Conservation (phyloP, 1,284 basidiomycete genomes). For the Cryptococcus neoformans region DNA sequence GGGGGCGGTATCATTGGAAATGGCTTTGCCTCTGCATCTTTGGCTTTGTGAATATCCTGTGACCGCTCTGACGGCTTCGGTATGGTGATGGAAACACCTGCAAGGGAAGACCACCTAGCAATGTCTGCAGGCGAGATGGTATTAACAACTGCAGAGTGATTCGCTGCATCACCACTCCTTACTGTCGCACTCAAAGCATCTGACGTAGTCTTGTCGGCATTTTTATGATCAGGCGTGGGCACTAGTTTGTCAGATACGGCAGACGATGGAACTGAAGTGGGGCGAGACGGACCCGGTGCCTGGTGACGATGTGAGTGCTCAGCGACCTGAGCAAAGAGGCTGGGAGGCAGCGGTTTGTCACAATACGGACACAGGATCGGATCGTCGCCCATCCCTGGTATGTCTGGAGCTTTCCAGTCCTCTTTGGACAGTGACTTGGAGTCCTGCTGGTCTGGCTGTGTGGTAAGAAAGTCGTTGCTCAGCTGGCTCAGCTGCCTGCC, state of each 20-base stretch:
- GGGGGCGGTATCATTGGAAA: slow-evolving; percentile 37
- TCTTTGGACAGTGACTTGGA: background rate
- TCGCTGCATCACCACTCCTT: slow-evolving; percentile 29
- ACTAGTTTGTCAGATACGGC: too few species aligned
- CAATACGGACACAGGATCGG: slow-evolving; percentile 43
- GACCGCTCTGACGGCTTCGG: too few species aligned
- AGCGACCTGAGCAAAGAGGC: slow-evolving; percentile 19
- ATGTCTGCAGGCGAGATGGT: slow-evolving; percentile 30
- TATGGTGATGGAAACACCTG: background rate
- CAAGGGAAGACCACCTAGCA: slow-evolving; percentile 29
- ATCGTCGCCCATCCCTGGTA: slow-evolving; percentile 34
- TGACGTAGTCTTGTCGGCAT: slow-evolving; percentile 6
- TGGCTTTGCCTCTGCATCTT: slow-evolving; percentile 11
- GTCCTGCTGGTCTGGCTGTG: background rate
- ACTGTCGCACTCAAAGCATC: slow-evolving; percentile 18
- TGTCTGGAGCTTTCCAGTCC: slow-evolving; percentile 3
- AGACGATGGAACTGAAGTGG: too few species aligned
- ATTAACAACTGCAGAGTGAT: slow-evolving; percentile 19
- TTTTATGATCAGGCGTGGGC: too few species aligned
- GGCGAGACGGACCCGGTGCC: too few species aligned
- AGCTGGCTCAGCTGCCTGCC: slow-evolving; percentile 30
- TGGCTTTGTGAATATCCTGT: too few species aligned
- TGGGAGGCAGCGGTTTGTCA: slow-evolving; percentile 34
- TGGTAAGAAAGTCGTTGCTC: slow-evolving; percentile 21
- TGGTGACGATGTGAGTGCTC: too few species aligned